Evolutionary conservation across 2,329 filamentous ascomycete genomes (phyloP), one percentile per base, ranked within the genome.

Genomic region (Dothistroma septosporum): DNA sequence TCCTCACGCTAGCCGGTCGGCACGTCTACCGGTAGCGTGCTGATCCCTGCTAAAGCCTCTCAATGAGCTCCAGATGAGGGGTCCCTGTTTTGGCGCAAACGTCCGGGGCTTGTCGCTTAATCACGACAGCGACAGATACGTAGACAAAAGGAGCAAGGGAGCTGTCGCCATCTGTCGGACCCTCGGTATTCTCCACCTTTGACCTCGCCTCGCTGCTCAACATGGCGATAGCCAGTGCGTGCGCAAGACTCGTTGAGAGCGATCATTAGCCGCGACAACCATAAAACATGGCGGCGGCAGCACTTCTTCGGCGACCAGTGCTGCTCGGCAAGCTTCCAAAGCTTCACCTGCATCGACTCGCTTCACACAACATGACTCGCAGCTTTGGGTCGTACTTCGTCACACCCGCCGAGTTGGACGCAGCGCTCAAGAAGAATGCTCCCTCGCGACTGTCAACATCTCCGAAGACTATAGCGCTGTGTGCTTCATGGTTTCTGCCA

Each of bases 401-500:
- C 72, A 88, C 90, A 1, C 93, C 94, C 0, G 84, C 86, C 63
- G 88, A 97, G 76, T 87, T 97, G 60, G 78, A 88, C 72, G 85
- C 89, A 66, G 92, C 92, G 55, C 83, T 99, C 55, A 87, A 89
- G 76, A 89, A 88, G 78, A 95, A 93, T 75, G 84, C 91, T 3
- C 84, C 88, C 12, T 89, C 88, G 57, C 86, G 88, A 64, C 89
- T 93, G 69, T 91, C 90, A 62, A 89, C 90, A 48, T 86, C 91
- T 12, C 89, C 93, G 0, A 87, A 90, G 67, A 88, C 95, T 48
- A 87, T 99, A 57, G 90, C 94, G 2, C 83, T 99, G 47, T 97
- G 92, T 76, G 94, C 92, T 52, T 85, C 91, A 24, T 99, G 94
- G 94, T 99, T 97, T 73, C 85, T 99, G 64, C 94, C 94, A 64